Conservation (phyloP, 108 stramenopile genomes). For the Cyclotella distinguenda region DNA sequence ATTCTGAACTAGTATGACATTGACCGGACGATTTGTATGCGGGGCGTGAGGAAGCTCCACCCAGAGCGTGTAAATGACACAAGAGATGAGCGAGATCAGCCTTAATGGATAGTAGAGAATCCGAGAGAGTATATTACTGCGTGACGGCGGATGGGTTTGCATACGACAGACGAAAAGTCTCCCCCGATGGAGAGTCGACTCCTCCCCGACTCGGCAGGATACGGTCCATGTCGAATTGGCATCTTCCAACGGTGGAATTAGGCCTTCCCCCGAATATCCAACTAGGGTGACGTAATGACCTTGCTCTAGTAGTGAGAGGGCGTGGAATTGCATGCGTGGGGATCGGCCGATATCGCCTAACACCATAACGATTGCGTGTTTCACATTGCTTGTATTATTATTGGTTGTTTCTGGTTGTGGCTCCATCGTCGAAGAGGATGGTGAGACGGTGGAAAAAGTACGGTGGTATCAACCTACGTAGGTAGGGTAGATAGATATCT, state of each 20-base stretch:
- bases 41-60: conserved; percentile 31
- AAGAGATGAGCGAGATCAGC: conserved; percentile 46
- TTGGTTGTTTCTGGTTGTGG: too few species aligned
- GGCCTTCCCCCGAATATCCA: conserved; percentile 73
- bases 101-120: conserved; percentile 70
- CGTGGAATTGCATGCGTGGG: conserved; percentile 99
- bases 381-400: too few species aligned
- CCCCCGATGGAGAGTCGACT: conserved; percentile 9
- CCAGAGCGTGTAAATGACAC: conserved; percentile 57
- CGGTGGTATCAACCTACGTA: too few species aligned
- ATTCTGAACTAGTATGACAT: conserved; percentile 93
- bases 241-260: conserved; percentile 41
- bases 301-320: conserved; percentile 77
- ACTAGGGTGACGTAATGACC: conserved; percentile 71
- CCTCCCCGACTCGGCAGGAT: neutral
- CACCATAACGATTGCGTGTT: conserved; percentile 73
- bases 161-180: conserved; percentile 65
- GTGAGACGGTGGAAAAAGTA: too few species aligned
- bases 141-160: conserved; percentile 47
- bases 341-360: conserved; percentile 91
- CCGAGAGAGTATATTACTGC: conserved; percentile 42
- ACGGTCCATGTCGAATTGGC: neutral
- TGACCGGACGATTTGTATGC: conserved; percentile 41
- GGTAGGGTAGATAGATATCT: too few species aligned
- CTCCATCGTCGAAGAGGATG: too few species aligned